Evolutionary conservation across 2,329 filamentous ascomycete species (phyloP).

Genomic region (Hypoxylon sp.): DNA sequence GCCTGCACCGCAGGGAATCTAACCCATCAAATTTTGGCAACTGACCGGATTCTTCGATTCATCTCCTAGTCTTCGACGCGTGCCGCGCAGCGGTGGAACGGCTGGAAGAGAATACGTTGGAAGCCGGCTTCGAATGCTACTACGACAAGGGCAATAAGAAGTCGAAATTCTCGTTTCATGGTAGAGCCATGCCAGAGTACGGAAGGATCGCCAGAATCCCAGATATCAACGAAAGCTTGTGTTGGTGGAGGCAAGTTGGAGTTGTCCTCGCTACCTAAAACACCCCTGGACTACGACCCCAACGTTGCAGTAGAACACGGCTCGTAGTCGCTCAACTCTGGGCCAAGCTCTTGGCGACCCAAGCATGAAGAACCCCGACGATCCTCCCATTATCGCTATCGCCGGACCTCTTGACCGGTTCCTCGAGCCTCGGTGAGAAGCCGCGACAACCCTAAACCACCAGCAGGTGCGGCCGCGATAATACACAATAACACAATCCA

Average conservation of each 20-base stretch:
- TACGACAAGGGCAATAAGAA: conserved; percentile 16
- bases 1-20: conserved; percentile 2
- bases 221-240: conserved; percentile 33
- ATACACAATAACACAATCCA: conserved; percentile 9
- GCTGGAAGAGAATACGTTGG: conserved; percentile 8
- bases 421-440: conserved; percentile 27
- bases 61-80: background rate
- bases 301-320: conserved; percentile 33
- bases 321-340: conserved; percentile 20
- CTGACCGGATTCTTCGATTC: background rate
- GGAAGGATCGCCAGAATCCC: conserved; percentile 13
- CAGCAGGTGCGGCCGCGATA: background rate
- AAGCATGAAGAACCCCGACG: conserved; percentile 14
- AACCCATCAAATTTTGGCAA: conserved; percentile 6
- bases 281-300: conserved; percentile 17
- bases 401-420: conserved; percentile 22
- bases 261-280: conserved; percentile 13
- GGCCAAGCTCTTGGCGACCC: conserved; percentile 35
- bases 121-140: conserved; percentile 30
- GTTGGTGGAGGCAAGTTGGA: conserved; percentile 10
- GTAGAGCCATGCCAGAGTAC: conserved; percentile 8
- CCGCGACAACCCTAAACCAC: conserved; percentile 21
- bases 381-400: conserved; percentile 12
- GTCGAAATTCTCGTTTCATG: conserved; percentile 5
- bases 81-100: conserved; percentile 21